Base-by-base conservation (phyloP, 192 early-diverging fungal species). In the Gonapodya sp. region DNA sequence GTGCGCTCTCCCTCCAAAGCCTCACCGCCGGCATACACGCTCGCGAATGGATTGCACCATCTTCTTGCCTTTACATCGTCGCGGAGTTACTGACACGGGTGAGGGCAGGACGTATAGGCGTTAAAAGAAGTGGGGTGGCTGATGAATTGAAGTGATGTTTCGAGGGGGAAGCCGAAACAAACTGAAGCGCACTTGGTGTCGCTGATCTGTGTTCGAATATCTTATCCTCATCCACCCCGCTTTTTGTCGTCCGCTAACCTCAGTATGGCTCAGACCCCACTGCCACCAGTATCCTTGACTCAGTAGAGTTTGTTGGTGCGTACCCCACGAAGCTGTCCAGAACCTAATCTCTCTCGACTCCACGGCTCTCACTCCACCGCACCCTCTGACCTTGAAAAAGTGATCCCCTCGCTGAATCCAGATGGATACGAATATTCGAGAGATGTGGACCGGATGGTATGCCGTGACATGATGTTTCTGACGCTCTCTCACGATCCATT, bases 361-460 rank as follows among this genome's bases (percentile, higher is more conserved):
- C 8, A 8, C 46, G 8, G 46, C 8, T 24, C 8, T 64, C 8
- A 64, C 46, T 24, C 46, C 8, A 16, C 46, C 46, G 8, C 8
- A 16, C 46, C 46, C 46, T 64, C 46, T 24, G 8, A 24, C 46
- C 8, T 16, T 24, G 46, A 24, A 16, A 82, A 88, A 16, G 84
- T 91, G 78, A 86, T 90, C 0, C 90, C 90, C 0, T 75, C 89
- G 79, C 86, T 90, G 82, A 91, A 91, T 84, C 73, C 88, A 31
- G 90, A 91, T 81, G 90, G 90, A 0, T 90, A 90, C 80, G 84
- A 85, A n/a, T 88, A 87, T 81, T 85, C 88, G 2, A 87, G 34
- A 16, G 34, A 77, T 18, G 31, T 87, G 86, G 81, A 32, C 31
- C 82, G 77, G 14, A 83, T 85, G 77, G 84, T 64, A 24, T 16